phyloP scores from a whole-genome alignment of 2,329 filamentous ascomycete genomes.

The Didymella arachidicola region DNA sequence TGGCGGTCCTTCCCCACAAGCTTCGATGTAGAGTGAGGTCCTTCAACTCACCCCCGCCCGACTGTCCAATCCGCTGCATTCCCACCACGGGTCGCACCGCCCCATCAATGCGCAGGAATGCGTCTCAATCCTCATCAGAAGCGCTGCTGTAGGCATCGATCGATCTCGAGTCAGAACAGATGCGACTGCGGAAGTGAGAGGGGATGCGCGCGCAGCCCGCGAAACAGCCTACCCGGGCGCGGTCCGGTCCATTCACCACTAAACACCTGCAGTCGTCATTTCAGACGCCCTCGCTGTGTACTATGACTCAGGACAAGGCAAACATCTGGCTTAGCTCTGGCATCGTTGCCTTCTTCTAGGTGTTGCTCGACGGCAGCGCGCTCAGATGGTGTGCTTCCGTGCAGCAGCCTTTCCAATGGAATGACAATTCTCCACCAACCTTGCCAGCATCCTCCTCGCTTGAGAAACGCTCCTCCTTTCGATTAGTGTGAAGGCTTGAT shows the following conservation, averaged over 20 bases:
- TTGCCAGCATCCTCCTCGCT: conserved; percentile 22
- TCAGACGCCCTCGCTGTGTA: conserved; percentile 20
- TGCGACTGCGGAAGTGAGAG: conserved; percentile 15
- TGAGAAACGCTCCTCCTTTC: conserved; percentile 25
- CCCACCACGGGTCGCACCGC: conserved; percentile 38
- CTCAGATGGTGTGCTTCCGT: conserved; percentile 33
- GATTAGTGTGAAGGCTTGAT: conserved; percentile 28
- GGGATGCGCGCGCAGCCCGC: conserved; percentile 19
- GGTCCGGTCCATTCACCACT: conserved; percentile 22
- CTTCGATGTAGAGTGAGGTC: conserved; percentile 20
- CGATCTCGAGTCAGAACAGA: conserved; percentile 11
- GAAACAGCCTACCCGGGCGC: conserved; percentile 27
- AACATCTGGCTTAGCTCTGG: conserved; percentile 36
- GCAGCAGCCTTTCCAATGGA: conserved; percentile 33
- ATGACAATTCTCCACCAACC: conserved; percentile 25
- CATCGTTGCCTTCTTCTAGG: conserved; percentile 30
- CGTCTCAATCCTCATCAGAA: conserved; percentile 10
- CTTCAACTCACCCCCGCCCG: conserved; percentile 37
- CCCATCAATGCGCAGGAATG: conserved; percentile 31
- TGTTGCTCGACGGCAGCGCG: conserved; percentile 27
- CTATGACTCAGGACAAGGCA: conserved; percentile 28
- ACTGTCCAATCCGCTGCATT: conserved; percentile 27
- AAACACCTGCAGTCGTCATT: conserved; percentile 6
- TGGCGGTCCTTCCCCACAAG: conserved; percentile 15
- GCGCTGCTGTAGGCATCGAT: conserved; percentile 15